Percentiles rank a stretch among this genome's conserved stretches.
phyloP scores from a whole-genome alignment of 495 filamentous ascomycete genomes.

The Xylaria curta region DNA sequence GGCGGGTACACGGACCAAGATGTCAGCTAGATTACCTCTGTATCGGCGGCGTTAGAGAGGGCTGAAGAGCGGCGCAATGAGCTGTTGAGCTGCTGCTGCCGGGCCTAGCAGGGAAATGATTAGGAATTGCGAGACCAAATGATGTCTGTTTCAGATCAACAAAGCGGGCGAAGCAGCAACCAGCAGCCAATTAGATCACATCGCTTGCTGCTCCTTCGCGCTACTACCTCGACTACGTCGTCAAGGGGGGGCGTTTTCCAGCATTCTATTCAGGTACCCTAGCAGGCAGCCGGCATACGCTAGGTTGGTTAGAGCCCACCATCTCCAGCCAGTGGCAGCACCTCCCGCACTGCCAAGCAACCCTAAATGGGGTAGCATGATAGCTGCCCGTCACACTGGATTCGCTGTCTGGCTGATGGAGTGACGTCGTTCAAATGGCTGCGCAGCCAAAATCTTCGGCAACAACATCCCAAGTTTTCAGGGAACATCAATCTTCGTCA shows the following conservation, averaged over 20 bases:
- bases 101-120: constrained; percentile 8
- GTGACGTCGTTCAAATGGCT: constrained; percentile 17
- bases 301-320: constrained; percentile 5
- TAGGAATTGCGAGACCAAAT: constrained; percentile 14
- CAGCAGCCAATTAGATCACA: constrained; percentile 15
- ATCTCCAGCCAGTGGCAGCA: neutral
- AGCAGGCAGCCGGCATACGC: neutral
- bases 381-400: neutral
- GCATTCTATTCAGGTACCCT: neutral
- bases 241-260: neutral
- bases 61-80: neutral
- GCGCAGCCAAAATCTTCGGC: neutral
- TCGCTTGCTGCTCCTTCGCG: neutral
- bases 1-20: neutral
- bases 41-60: neutral
- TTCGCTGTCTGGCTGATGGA: neutral
- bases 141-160: constrained; percentile 29
- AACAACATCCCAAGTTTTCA: neutral
- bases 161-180: constrained; percentile 28
- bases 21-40: neutral
- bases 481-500: neutral
- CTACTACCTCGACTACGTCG: constrained; percentile 16
- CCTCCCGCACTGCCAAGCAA: constrained; percentile 16
- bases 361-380: neutral
- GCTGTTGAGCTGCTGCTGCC: neutral